Conservation (phyloP, 805 yeast species). For the Cyberlindnera suaveolens region DNA sequence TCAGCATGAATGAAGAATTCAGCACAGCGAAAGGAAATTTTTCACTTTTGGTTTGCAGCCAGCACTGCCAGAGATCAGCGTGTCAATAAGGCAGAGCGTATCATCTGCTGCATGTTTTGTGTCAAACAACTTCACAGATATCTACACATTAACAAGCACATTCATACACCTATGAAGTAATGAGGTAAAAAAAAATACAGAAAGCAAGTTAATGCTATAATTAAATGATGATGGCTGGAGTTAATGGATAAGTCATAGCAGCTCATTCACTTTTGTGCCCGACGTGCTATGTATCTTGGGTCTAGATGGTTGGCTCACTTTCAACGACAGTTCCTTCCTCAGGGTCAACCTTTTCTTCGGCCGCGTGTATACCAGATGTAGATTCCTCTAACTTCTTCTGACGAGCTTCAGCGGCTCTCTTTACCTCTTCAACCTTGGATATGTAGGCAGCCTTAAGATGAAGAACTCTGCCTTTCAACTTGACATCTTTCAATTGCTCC, state of each 20-base stretch:
- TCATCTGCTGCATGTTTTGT: too few relatives aligned
- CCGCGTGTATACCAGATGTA: neutral
- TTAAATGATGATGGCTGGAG: too few relatives aligned
- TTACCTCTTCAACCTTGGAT: slow-evolving; percentile 38
- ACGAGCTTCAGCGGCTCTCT: slow-evolving; percentile 27
- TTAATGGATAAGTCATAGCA: too few relatives aligned
- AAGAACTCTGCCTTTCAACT: slow-evolving; percentile 32
- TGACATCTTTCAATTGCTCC: slow-evolving; percentile 30
- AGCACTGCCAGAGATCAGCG: neutral
- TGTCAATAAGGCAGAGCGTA: too few relatives aligned
- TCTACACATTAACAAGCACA: too few relatives aligned
- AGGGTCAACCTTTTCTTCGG: slow-evolving; percentile 3
- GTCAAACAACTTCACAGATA: too few relatives aligned
- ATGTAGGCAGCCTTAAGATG: slow-evolving; percentile 34
- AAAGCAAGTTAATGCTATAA: too few relatives aligned
- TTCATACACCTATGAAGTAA: too few relatives aligned
- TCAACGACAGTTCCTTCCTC: slow-evolving; percentile 10
- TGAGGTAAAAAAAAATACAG: too few relatives aligned
- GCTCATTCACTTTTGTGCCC: too few relatives aligned
- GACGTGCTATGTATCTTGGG: too few relatives aligned
- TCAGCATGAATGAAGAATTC: slow-evolving; percentile 1
- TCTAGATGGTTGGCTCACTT: neutral
- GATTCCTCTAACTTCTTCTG: neutral
- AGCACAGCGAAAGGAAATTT: neutral
- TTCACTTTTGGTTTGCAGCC: neutral